Conservation (phyloP, 2,329 filamentous ascomycete species). For the Colletotrichum sp. region DNA sequence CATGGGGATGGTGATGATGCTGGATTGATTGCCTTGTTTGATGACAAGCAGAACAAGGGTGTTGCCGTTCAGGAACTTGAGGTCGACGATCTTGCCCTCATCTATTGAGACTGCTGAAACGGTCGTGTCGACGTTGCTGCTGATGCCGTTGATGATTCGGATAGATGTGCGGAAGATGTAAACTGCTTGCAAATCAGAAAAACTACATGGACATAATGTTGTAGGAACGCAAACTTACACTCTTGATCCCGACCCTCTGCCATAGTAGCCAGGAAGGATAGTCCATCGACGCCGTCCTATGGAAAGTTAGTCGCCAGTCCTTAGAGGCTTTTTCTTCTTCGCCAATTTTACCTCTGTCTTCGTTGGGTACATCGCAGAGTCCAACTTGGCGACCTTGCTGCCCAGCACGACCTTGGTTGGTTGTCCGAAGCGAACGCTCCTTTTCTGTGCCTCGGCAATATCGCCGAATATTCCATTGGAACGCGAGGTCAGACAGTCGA, state of each 20-base stretch:
- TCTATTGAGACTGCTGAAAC: conserved; percentile 46
- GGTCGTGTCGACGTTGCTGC: conserved; percentile 44
- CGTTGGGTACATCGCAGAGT: conserved; percentile 60
- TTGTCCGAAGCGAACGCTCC: conserved; percentile 71
- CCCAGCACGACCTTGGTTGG: conserved; percentile 51
- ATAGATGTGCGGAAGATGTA: conserved; percentile 61
- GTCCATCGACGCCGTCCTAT: conserved; percentile 36
- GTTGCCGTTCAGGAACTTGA: conserved; percentile 71
- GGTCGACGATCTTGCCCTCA: conserved; percentile 57
- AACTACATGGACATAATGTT: conserved; percentile 37
- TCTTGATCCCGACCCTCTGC: conserved; percentile 36
- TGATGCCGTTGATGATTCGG: conserved; percentile 64
- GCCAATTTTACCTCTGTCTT: conserved; percentile 34
- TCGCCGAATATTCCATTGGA: conserved; percentile 67
- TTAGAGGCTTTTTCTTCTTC: background rate
- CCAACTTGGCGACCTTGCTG: conserved; percentile 52
- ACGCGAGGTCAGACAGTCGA: conserved; percentile 60
- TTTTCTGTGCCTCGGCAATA: conserved; percentile 72
- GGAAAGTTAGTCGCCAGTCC: background rate
- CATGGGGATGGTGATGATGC: conserved; percentile 40
- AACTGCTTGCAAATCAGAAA: conserved; percentile 36
- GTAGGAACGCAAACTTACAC: conserved; percentile 36
- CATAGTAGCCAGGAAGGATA: conserved; percentile 46
- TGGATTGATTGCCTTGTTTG: conserved; percentile 36
- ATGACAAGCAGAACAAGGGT: conserved; percentile 64